phyloP scores from a whole-genome alignment of 257 asterid genomes.

The Apocynum venetum region DNA sequence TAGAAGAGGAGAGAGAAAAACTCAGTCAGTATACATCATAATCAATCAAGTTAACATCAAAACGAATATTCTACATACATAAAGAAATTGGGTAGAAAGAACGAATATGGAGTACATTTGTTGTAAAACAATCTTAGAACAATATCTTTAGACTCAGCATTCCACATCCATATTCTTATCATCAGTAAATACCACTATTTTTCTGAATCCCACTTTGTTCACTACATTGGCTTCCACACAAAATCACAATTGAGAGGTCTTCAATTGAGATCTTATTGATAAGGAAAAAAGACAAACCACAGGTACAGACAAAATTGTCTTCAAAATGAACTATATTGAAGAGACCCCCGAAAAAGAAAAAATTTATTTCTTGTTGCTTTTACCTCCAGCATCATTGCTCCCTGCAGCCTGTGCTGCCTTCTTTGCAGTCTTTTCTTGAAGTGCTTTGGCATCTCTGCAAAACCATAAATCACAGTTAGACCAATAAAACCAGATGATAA shows the following conservation, averaged over 20 bases:
- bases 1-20: not conserved
- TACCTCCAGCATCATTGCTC: slow-evolving; percentile 55
- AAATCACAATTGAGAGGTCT: not conserved
- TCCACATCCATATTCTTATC: not conserved
- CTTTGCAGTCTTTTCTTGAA: slow-evolving; percentile 80
- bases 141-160: not conserved
- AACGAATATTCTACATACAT: not conserved
- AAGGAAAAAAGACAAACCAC: not conserved
- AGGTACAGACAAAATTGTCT: not conserved
- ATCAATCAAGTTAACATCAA: not conserved
- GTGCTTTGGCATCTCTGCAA: slow-evolving; percentile 79
- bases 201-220: not conserved
- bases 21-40: not conserved
- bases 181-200: not conserved
- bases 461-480: not conserved
- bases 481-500: not conserved
- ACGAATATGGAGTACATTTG: not conserved
- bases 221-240: not conserved
- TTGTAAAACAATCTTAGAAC: not conserved
- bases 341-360: not conserved
- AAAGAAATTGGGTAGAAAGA: not conserved
- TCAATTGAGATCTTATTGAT: not conserved
- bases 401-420: slow-evolving; percentile 65
- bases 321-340: not conserved
- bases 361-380: slow-evolving; percentile 60